Base-by-base conservation (phyloP, 2,329 filamentous ascomycete species). In the Magnaporthiopsis poae region DNA sequence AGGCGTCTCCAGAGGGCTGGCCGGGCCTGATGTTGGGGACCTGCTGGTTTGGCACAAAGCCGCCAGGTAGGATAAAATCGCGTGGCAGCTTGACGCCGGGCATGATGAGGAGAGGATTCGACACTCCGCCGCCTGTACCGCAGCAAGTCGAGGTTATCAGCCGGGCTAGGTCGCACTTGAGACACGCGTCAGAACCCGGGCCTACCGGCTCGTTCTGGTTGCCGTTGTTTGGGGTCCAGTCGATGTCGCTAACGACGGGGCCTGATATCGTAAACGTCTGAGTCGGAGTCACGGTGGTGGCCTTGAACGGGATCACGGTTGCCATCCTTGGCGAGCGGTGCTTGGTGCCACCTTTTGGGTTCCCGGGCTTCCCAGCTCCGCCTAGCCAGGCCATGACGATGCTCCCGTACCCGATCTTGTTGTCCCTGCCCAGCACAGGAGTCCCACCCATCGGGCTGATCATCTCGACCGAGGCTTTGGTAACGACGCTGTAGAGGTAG, bases 401-500 rank as follows among this genome's bases (percentile, higher is more conserved):
- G 15, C 27, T 21, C 12, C 15, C 21, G n/a, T 56, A 60, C 12
- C 46, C 46, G 27, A 29, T 56, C 33, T 31, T 27, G 46, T 64
- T 59, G 8, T 64, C 35, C 27, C n/a, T 13, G 12, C 21, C 36
- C n/a, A 56, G n/a, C 13, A 31, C 21, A 33, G 27, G 25, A 21
- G 36, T 21, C 12, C 15, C 29, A 29, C 52, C 52, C 11, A 7
- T 4, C 3, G 25, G 61, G 61, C 65, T 60, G 29, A 68, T 35
- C 68, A 67, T 67, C 56, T 67, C 36, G 11, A 25, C 27, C 31
- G 63, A 35, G 25, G 65, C 68, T 25, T 65, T 66, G 9, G 68
- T 68, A 33, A 36, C 65, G 5, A 68, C 64, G 5, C 62, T 64
- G 46, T 65, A 68, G 27, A 68, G 67, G 60, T 61, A 66, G n/a